Evolutionary conservation across 2,329 filamentous ascomycete genomes (phyloP).

Genomic region (Trichoderma sp.): DNA sequence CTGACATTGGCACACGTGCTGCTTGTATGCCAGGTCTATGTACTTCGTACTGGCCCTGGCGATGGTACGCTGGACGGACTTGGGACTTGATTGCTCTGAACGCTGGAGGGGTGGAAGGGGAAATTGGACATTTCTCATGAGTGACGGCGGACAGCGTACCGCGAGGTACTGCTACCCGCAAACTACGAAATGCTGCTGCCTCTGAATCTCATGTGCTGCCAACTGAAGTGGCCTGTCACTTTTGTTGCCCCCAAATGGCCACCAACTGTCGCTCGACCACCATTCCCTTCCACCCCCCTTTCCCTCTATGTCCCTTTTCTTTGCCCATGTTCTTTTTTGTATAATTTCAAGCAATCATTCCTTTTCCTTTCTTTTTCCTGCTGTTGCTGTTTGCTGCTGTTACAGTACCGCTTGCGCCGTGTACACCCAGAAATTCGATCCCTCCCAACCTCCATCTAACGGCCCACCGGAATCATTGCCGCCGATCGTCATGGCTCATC

Average conservation of each 20-base stretch:
- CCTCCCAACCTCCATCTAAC: neutral
- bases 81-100: slow-evolving; percentile 4
- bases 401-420: neutral
- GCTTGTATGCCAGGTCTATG: neutral
- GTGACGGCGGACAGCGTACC: slow-evolving; percentile 2
- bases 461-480: slow-evolving; percentile 29
- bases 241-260: neutral
- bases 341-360: too few species aligned
- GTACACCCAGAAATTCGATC: neutral
- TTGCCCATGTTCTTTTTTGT: neutral
- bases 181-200: neutral
- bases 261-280: neutral
- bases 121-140: slow-evolving; percentile 9
- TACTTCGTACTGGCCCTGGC: neutral
- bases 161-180: slow-evolving; percentile 3
- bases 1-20: neutral
- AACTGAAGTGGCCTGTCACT: slow-evolving; percentile 6
- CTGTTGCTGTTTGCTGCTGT: neutral
- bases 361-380: neutral
- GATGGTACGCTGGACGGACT: neutral
- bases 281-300: neutral
- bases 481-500: slow-evolving; percentile 27
- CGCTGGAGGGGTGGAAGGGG: slow-evolving; percentile 2
- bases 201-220: neutral
- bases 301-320: neutral